Evolutionary conservation across 371 early-diverging fungal genomes (phyloP).

Genomic region (Mucor piriformis): DNA sequence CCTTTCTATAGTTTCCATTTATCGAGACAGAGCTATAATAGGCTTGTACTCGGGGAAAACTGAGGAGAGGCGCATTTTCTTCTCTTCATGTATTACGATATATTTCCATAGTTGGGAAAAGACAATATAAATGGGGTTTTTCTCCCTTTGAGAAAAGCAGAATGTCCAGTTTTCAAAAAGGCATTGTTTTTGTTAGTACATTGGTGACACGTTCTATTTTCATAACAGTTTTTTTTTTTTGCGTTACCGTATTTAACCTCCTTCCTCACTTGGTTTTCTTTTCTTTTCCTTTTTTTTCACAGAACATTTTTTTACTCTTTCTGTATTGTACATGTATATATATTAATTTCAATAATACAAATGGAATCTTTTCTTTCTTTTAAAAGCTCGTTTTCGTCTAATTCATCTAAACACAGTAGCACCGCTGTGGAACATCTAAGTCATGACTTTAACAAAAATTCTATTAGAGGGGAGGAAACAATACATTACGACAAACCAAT

Average conservation of each 20-base stretch:
- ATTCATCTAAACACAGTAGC: background rate
- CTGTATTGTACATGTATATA: conserved; percentile 11
- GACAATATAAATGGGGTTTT: background rate
- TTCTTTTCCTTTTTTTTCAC: background rate
- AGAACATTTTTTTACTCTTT: background rate
- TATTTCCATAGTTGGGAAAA: conserved; percentile 1
- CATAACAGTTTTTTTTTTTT: background rate
- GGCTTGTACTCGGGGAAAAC: background rate
- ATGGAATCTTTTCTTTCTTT: conserved; percentile 15
- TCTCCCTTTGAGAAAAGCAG: conserved; percentile 14
- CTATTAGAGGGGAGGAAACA: background rate
- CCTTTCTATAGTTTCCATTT: too few species aligned
- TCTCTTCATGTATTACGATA: background rate
- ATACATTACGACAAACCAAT: background rate
- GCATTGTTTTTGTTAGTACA: background rate
- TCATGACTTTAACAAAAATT: conserved; percentile 9
- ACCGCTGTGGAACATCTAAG: conserved; percentile 8
- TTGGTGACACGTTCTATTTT: conserved; percentile 11
- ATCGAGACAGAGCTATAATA: background rate
- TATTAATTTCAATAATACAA: background rate
- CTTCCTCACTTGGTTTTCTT: background rate
- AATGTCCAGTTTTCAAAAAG: background rate
- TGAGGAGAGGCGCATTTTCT: background rate
- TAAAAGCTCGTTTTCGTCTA: background rate
- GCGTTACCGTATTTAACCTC: conserved; percentile 12